phyloP scores from a whole-genome alignment of 495 filamentous ascomycete species.

The Poronia punctata region DNA sequence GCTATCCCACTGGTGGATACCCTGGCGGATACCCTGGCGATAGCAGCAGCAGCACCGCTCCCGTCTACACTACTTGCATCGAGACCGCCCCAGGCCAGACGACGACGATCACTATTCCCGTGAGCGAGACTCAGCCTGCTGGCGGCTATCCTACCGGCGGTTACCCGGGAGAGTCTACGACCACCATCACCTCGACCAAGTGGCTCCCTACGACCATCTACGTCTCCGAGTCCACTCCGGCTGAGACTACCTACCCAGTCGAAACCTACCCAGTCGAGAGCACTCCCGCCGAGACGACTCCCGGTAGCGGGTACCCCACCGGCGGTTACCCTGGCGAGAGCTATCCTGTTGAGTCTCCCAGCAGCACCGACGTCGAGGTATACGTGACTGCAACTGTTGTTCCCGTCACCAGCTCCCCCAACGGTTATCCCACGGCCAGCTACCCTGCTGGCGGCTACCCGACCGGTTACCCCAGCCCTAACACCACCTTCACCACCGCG shows the following conservation, averaged over 20 bases:
- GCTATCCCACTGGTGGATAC: constrained; percentile 1
- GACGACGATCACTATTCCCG: constrained; percentile 4
- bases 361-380: constrained; percentile 12
- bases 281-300: too few species aligned
- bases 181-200: constrained; percentile 9
- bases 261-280: constrained; percentile 1
- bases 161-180: constrained; percentile 5
- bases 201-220: constrained; percentile 11
- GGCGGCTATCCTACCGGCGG: constrained; percentile 6
- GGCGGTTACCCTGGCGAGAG: too few species aligned
- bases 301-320: too few species aligned
- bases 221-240: constrained; percentile 4
- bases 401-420: constrained; percentile 11
- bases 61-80: constrained; percentile 26
- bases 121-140: constrained; percentile 7
- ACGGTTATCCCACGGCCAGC: constrained; percentile 7
- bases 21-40: not conserved
- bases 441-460: constrained; percentile 1
- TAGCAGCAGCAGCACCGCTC: constrained; percentile 35
- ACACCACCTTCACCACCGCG: constrained; percentile 6
- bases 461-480: constrained; percentile 6
- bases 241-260: not conserved
- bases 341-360: constrained; percentile 24
- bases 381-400: constrained; percentile 14
- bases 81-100: constrained; percentile 14